Base-by-base conservation (phyloP, 2,329 filamentous ascomycete genomes). In the Neonectria magnoliae region DNA sequence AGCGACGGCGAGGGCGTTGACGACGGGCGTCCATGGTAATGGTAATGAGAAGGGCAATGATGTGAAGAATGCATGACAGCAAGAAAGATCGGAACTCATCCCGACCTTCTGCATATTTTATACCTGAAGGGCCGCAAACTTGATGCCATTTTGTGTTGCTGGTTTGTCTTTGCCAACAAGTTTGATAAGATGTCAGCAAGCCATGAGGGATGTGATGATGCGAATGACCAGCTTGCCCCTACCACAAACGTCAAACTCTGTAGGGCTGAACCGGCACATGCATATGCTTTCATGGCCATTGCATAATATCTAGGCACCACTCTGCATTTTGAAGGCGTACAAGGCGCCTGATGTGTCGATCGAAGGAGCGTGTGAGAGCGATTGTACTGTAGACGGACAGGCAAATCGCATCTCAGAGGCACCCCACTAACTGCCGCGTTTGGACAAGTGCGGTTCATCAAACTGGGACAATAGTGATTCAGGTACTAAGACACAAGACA, bases 161-260 rank as follows among this genome's bases (percentile, higher is more conserved):
- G 14, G 50, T 48, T 60, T 60, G 50, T 52, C 31, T n/a, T 53
- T 48, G 50, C 36, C 36, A n/a, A 10, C 14, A 41, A 48, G 31
- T 22, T 47, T 51, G 48, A 16, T 20, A 11, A n/a, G 18, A 48
- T 31, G 41, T 51, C 3, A 22, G 48, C 29, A 33, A 51, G 48
- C 29, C 29, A 18, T 18, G n/a, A 16, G 27, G 16, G 16, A 31
- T 25, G 47, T 9, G 47, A 48, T 33, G 25, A 25, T 33, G 38
- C 38, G n/a, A 18, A 42, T 31, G n/a, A 10, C n/a, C 10, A n/a
- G 29, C 29, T 16, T 20, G 27, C 18, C 5, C 13, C 27, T 5
- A 36, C 10, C 29, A 33, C 48, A 51, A 33, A 33, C 11, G 13
- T 5, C 27, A 20, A 51, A 20, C n/a, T 5, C 6, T 20, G 3